Evolutionary conservation across 805 yeast genomes (phyloP).

Genomic region (Ogataea zsoltii): DNA sequence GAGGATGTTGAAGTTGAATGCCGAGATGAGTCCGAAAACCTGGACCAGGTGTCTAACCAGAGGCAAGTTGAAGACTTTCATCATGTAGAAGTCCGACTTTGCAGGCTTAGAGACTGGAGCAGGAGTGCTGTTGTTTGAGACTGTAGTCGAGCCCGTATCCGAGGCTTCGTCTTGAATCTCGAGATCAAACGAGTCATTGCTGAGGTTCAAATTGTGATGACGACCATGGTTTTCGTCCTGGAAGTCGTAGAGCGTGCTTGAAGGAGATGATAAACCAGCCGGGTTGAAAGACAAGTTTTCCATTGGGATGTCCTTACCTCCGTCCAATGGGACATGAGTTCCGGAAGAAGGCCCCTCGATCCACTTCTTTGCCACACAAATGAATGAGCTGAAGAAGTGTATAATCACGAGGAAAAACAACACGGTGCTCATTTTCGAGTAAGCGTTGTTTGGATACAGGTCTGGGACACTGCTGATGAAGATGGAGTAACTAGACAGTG

Average conservation of each 20-base stretch:
- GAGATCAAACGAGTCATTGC: constrained; percentile 28
- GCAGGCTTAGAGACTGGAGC: constrained; percentile 7
- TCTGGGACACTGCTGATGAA: constrained; percentile 62
- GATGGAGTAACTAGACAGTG: constrained; percentile 55
- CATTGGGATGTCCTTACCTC: constrained; percentile 30
- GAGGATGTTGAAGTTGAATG: constrained; percentile 47
- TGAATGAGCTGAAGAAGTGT: constrained; percentile 57
- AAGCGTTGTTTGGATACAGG: constrained; percentile 77
- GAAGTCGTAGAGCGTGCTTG: constrained; percentile 39
- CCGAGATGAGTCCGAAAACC: constrained; percentile 32
- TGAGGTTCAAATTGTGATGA: constrained; percentile 3
- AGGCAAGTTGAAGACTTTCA: constrained; percentile 36
- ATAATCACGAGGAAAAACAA: constrained; percentile 51
- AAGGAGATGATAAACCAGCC: constrained; percentile 31
- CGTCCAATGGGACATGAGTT: constrained; percentile 12
- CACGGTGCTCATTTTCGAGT: constrained; percentile 63
- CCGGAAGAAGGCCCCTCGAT: constrained; percentile 27
- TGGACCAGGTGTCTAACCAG: constrained; percentile 17
- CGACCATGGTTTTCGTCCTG: constrained; percentile 17
- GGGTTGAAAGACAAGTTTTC: constrained; percentile 16
- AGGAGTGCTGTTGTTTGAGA: background rate
- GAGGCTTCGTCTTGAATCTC: constrained; percentile 15
- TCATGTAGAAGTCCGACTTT: constrained; percentile 36
- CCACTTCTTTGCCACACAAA: constrained; percentile 49
- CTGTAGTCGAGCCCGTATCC: constrained; percentile 6